A percentile compares a stretch with the other conserved stretches of the same genome.
These are phyloP conservation scores for Aspergillus calidoustus DNA, from an alignment of 2,329 filamentous ascomycete species.

Conservation along the genomic window DNA sequence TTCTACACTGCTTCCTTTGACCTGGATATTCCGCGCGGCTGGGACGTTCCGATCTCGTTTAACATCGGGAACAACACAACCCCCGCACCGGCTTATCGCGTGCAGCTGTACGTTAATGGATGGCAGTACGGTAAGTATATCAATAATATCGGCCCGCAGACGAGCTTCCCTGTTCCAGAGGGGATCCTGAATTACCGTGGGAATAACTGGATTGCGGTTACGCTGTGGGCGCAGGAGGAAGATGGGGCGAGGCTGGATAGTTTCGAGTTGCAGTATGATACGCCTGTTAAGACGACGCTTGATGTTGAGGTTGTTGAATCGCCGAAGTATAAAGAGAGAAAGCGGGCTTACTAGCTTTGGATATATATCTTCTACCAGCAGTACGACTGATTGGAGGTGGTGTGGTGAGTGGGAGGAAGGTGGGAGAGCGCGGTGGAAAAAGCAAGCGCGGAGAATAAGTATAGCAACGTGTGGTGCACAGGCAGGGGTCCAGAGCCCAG, in stretches of 20 bases:
- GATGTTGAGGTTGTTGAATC: constrained; percentile 53
- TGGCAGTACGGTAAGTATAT: constrained; percentile 72
- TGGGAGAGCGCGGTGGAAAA: not conserved
- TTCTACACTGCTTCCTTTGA: constrained; percentile 59
- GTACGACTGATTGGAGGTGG: not conserved
- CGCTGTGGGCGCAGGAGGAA: constrained; percentile 68
- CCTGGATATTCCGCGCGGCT: constrained; percentile 56
- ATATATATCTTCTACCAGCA: not conserved
- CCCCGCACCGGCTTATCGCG: constrained; percentile 63
- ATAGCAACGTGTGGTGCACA: not conserved
- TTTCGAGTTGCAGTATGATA: constrained; percentile 56
- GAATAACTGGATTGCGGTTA: constrained; percentile 70
- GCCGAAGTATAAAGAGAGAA: constrained; percentile 52
- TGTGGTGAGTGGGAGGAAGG: not conserved
- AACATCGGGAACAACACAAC: constrained; percentile 50
- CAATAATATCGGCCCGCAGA: constrained; percentile 78
- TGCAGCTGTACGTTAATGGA: constrained; percentile 73
- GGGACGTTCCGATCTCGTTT: constrained; percentile 61
- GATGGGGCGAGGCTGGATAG: constrained; percentile 61
- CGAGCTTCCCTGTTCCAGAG: constrained; percentile 71
- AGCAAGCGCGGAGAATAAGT: not conserved
- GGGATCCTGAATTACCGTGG: constrained; percentile 74
- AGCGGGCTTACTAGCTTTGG: constrained; percentile 54
- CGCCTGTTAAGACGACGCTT: constrained; percentile 57
- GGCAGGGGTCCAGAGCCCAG: constrained; percentile 15